Evolutionary conservation across 176 grass and related monocot genomes (phyloP), one percentile per base, ranked within the genome.

Genomic region (Alloteropsis semialata): DNA sequence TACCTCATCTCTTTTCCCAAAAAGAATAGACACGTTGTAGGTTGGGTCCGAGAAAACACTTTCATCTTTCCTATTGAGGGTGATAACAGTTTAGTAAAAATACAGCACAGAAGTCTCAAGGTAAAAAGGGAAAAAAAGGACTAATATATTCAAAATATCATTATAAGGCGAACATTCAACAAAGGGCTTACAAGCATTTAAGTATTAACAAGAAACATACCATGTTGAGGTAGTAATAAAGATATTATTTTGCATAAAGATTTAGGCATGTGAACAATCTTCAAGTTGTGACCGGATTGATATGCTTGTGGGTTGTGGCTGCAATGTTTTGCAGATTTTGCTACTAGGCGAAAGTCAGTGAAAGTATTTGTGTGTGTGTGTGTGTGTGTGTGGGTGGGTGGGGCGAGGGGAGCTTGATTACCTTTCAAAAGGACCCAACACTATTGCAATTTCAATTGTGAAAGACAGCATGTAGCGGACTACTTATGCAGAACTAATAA

Each of bases 1-100:
- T 81, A 90, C 96, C 91, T 93, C 96, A 83, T 98, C 89, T 88
- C 96, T 95, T 85, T 98, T 98, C 67, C 96, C 96, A 84, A 98
- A 98, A 71, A 95, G 84, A 61, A 98, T 85, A 72, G 90, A 89
- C 33, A 98, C 83, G 53, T 86, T 91, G 78, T 90, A 98, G 84
- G 89, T 93, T 80, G 96, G 96, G 37, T 98, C 96, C 16, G 84
- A 88, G 32, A 90, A 95, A 75, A 95, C 89, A 83, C 93, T 90
- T 86, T 89, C 96, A 42, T 98, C 96, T 72, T 93, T 98, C 86
- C 96, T 98, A 81, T 84, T 19, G 13, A 78, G 17, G 37, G 24
- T n/a, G 22, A 49, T 68, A 28, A 58, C 69, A 45, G 19, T 2
- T 41, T 75, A 50, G 73, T 75, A 28, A 80, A 11, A 78, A 74